These are phyloP conservation scores for Xylaria arbuscula DNA, from an alignment of 2,329 filamentous ascomycete genomes.

Conservation along the genomic window DNA sequence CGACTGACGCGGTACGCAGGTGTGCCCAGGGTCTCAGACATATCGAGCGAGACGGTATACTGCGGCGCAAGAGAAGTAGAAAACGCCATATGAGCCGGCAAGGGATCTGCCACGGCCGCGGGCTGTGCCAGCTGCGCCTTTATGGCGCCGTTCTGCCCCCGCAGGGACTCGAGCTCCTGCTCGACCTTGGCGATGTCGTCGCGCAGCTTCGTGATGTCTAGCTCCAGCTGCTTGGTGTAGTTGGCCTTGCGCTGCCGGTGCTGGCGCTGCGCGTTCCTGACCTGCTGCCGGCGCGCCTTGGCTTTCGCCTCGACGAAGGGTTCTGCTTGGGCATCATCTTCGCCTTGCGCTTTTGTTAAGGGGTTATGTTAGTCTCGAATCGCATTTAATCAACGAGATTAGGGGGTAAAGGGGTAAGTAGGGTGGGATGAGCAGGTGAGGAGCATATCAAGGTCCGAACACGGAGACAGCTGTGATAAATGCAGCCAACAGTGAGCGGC, in stretches of 20 bases:
- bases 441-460: neutral
- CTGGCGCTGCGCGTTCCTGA: constrained; percentile 64
- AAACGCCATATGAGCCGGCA: constrained; percentile 5
- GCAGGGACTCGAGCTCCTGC: constrained; percentile 53
- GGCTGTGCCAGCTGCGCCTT: constrained; percentile 47
- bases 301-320: constrained; percentile 53
- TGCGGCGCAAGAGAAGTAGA: constrained; percentile 34
- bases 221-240: constrained; percentile 65
- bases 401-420: neutral
- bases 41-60: constrained; percentile 52
- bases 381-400: neutral
- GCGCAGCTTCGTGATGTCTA: constrained; percentile 60
- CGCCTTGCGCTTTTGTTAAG: constrained; percentile 2
- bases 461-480: neutral
- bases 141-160: constrained; percentile 59
- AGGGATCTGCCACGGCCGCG: neutral
- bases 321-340: constrained; percentile 25
- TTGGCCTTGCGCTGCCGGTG: constrained; percentile 68
- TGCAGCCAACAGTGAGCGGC: neutral
- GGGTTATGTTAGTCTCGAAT: constrained; percentile 15
- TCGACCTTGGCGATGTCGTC: constrained; percentile 59
- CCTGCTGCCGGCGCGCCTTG: constrained; percentile 62
- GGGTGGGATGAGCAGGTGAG: neutral
- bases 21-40: constrained; percentile 55
- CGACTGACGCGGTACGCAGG: constrained; percentile 58